Percentiles rank a stretch among this genome's conserved stretches.
phyloP scores from a whole-genome alignment of 352 stramenopile species.

The Thraustotheca clavata region DNA sequence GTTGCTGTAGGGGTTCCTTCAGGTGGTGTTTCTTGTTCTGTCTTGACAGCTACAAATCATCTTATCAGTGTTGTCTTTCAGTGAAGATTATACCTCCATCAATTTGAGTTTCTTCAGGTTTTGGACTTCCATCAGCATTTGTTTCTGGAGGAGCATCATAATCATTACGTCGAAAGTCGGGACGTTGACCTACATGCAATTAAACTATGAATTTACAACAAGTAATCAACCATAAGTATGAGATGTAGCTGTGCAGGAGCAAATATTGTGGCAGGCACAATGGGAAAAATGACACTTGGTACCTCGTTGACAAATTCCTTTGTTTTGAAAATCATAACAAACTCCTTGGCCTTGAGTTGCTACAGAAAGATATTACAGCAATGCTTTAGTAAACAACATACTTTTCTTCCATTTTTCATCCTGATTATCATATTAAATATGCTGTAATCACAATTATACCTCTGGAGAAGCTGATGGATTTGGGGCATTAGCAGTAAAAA shows the following conservation, averaged over 20 bases:
- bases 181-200: slow-evolving; percentile 47
- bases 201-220: slow-evolving; percentile 26
- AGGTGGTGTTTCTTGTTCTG: not conserved
- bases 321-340: slow-evolving; percentile 87
- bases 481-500: slow-evolving; percentile 57
- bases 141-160: slow-evolving; percentile 54
- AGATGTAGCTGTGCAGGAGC: slow-evolving; percentile 64
- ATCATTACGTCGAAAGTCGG: slow-evolving; percentile 71
- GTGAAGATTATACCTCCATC: not conserved
- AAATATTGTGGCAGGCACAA: slow-evolving; percentile 81
- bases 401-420: not conserved
- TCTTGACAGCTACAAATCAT: slow-evolving; percentile 1
- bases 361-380: not conserved
- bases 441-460: not conserved
- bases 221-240: slow-evolving; percentile 80
- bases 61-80: not conserved
- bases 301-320: slow-evolving; percentile 73
- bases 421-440: not conserved
- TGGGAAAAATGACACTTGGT: slow-evolving; percentile 83
- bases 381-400: not conserved
- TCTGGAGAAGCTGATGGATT: slow-evolving; percentile 38
- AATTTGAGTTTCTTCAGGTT: not conserved
- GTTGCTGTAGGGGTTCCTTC: not conserved
- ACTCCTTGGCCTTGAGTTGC: slow-evolving; percentile 49
- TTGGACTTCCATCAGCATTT: not conserved